Evolutionary conservation across 2,329 filamentous ascomycete species (phyloP), one percentile per base, ranked within the genome.

Genomic region (Blumeriella jaapii): DNA sequence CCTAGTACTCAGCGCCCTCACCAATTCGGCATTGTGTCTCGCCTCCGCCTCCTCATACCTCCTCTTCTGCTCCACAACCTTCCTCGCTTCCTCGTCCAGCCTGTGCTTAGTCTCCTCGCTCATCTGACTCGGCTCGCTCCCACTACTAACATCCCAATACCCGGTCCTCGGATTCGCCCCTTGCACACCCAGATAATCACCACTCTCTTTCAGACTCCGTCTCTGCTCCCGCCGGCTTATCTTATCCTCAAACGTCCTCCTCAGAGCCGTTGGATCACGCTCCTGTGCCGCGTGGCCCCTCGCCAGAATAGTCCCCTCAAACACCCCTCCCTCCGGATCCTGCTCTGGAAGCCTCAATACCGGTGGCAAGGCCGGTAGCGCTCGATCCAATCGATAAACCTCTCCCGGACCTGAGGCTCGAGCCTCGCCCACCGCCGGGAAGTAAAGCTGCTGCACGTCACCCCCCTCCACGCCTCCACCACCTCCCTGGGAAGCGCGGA

Each of bases 121-220:
- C 29, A 42, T 31, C 11, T 47, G 38, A 31, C 48, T 47, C 8
- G 31, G 39, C 8, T 44, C 42, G 33, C 33, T 46, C 18, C 36
- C 45, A 23, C 36, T 50, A 23, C 71, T 55, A 10, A 67, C 53
- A 38, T 73, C 65, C 31, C 65, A 62, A 41, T 65, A 58, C 4
- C 72, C 69, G 0, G 72, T 74, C 26, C 61, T 56, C 0, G 71
- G 71, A 46, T 76, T 74, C 34, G 69, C 59, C 3, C 71, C 71
- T 39, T 72, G 69, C 1, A 74, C 67, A 2, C 70, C 71, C 0
- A 76, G 61, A 47, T 65, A 76, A 49, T 77, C 71, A 4, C 69
- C 69, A 35, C 67, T 71, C 35, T 66, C 61, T 41, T 65, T 69
- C 35, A 74, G 57, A 25, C 52, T 61, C 28, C 60, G 60, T 5